phyloP scores from a whole-genome alignment of 1,139 yeast species.

The Eremothecium gossypii region DNA sequence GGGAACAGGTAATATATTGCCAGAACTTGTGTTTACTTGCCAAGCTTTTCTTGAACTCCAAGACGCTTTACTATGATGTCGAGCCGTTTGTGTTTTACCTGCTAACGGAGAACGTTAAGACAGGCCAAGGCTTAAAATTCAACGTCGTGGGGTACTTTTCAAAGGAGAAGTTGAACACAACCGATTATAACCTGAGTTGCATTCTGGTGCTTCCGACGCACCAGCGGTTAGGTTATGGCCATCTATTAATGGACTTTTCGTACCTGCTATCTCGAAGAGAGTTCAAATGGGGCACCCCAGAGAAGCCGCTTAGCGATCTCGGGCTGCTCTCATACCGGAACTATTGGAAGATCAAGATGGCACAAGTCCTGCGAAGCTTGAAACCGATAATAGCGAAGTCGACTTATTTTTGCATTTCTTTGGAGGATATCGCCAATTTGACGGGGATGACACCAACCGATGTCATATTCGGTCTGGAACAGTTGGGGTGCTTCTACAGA shows the following conservation, averaged over 20 bases:
- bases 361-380: constrained; percentile 31
- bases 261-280: constrained; percentile 70
- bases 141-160: constrained; percentile 92
- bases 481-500: constrained; percentile 45
- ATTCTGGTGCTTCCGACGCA: constrained; percentile 81
- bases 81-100: constrained; percentile 90
- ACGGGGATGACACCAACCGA: constrained; percentile 89
- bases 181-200: constrained; percentile 80
- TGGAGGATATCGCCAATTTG: constrained; percentile 46
- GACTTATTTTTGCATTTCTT: constrained; percentile 3
- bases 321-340: constrained; percentile 80
- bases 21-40: constrained; percentile 85
- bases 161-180: constrained; percentile 69
- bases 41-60: constrained; percentile 79
- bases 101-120: constrained; percentile 57
- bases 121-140: constrained; percentile 38
- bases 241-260: constrained; percentile 79
- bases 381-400: constrained; percentile 13
- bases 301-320: constrained; percentile 81
- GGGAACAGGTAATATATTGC: constrained; percentile 72
- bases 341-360: constrained; percentile 68
- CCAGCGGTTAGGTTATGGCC: constrained; percentile 86
- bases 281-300: constrained; percentile 83
- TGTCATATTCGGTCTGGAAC: constrained; percentile 79
- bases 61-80: constrained; percentile 87